A percentile compares a stretch with the other conserved stretches of the same genome.
These are phyloP conservation scores for Cadophora sp. DNA, from an alignment of 2,329 filamentous ascomycete species.

Conservation along the genomic window DNA sequence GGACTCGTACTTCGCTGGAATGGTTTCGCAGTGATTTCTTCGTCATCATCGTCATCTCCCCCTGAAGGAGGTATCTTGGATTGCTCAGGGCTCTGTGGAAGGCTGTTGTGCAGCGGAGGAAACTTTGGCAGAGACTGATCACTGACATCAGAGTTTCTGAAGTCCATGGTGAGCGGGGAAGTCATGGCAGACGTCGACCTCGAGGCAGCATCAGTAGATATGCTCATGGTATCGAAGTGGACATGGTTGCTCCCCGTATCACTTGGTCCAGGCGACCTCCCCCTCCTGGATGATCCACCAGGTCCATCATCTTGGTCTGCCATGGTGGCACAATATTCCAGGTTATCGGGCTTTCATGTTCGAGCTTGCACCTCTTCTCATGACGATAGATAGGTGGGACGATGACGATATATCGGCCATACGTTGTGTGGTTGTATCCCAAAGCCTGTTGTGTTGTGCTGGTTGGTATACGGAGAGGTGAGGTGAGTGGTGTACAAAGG, in stretches of 20 bases:
- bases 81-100: conserved; percentile 28
- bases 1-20: conserved; percentile 62
- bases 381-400: not conserved
- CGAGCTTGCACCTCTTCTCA: conserved; percentile 1
- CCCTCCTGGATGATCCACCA: conserved; percentile 33
- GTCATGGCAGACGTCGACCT: conserved; percentile 44
- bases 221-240: conserved; percentile 39
- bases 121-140: conserved; percentile 40
- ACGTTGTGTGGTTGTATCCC: not conserved
- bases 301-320: conserved; percentile 41
- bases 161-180: conserved; percentile 42
- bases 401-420: not conserved
- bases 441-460: not conserved
- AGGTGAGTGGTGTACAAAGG: not conserved
- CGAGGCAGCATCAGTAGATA: conserved; percentile 36
- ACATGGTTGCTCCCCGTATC: conserved; percentile 35
- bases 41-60: conserved; percentile 57
- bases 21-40: conserved; percentile 62
- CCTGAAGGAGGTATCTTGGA: conserved; percentile 32
- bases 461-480: not conserved
- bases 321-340: conserved; percentile 35
- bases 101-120: conserved; percentile 37
- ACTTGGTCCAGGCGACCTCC: conserved; percentile 37
- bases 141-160: conserved; percentile 32
- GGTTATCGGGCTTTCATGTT: conserved; percentile 27